Evolutionary conservation across 805 yeast genomes (phyloP).

Genomic region (Zygosaccharomyces bisporus): DNA sequence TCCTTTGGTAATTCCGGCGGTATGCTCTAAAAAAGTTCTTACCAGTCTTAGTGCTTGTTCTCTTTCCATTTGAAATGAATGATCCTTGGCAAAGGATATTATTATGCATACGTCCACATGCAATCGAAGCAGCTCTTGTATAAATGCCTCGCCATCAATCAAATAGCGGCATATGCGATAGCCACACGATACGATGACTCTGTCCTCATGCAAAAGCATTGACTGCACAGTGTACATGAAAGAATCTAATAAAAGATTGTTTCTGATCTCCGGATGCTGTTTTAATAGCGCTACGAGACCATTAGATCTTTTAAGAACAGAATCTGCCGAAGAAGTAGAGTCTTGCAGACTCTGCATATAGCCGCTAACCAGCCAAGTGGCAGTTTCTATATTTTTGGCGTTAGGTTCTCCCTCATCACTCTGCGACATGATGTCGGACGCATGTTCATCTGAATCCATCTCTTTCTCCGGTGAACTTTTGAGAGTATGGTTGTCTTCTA

Average conservation of each 20-base stretch:
- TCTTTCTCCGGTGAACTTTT: slow-evolving; percentile 4
- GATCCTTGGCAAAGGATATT: slow-evolving; percentile 58
- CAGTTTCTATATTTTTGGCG: slow-evolving; percentile 26
- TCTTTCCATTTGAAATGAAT: slow-evolving; percentile 55
- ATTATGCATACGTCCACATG: slow-evolving; percentile 62
- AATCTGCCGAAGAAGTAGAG: slow-evolving; percentile 22
- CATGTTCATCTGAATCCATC: slow-evolving; percentile 7
- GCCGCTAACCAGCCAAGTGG: slow-evolving; percentile 37
- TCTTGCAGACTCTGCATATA: slow-evolving; percentile 36
- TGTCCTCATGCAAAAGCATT: slow-evolving; percentile 52
- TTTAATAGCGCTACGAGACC: slow-evolving; percentile 55
- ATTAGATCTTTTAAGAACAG: slow-evolving; percentile 54
- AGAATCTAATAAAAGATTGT: slow-evolving; percentile 58
- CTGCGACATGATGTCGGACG: not conserved
- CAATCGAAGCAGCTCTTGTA: slow-evolving; percentile 49
- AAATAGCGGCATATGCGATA: slow-evolving; percentile 69
- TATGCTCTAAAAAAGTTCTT: slow-evolving; percentile 53
- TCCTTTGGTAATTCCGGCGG: slow-evolving; percentile 61
- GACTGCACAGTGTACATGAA: slow-evolving; percentile 57
- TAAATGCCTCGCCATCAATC: slow-evolving; percentile 50
- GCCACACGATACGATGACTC: slow-evolving; percentile 69
- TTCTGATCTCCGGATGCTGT: slow-evolving; percentile 55
- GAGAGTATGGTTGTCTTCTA: slow-evolving; percentile 3
- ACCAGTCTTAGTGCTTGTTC: slow-evolving; percentile 73
- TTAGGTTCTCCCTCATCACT: slow-evolving; percentile 9